Conservation (phyloP, 176 grass and related monocot genomes). For the Neostapfia colusana region DNA sequence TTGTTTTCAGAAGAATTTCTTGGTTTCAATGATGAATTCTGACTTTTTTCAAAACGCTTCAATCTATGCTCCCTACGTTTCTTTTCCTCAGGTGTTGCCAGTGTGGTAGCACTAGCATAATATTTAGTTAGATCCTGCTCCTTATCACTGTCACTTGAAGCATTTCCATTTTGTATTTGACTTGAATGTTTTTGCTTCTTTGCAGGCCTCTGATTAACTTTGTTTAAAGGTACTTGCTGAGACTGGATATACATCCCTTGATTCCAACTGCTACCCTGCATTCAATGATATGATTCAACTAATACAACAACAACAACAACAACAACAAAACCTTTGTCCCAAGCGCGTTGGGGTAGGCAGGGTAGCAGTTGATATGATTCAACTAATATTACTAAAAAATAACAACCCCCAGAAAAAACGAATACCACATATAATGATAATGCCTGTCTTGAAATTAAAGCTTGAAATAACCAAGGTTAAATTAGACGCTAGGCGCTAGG, state of each 20-base stretch:
- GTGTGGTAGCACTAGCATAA: conserved; percentile 63
- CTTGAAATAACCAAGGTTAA: too few species aligned
- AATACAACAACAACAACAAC: conserved; percentile 6
- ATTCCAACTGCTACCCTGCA: conserved; percentile 57
- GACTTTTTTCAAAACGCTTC: conserved; percentile 85
- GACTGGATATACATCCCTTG: conserved; percentile 46
- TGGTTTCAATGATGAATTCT: conserved; percentile 43
- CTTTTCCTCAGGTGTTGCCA: conserved; percentile 85
- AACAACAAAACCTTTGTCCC: too few species aligned
- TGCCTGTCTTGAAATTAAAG: too few species aligned
- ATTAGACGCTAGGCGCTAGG: too few species aligned
- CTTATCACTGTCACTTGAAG: conserved; percentile 89
- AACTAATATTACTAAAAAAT: too few species aligned
- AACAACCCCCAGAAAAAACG: too few species aligned
- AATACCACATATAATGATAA: too few species aligned
- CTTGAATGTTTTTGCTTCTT: conserved; percentile 67
- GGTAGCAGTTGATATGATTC: too few species aligned
- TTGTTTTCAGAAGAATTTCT: conserved; percentile 54
- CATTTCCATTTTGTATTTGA: conserved; percentile 55
- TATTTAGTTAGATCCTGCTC: conserved; percentile 78
- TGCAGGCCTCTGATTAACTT: conserved; percentile 46
- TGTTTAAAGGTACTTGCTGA: conserved; percentile 46
- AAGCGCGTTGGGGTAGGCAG: too few species aligned
- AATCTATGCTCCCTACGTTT: conserved; percentile 84
- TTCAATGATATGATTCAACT: neutral